These are phyloP conservation scores for Globisporangium viniferum DNA, from an alignment of 352 stramenopile species.

Conservation along the genomic window DNA sequence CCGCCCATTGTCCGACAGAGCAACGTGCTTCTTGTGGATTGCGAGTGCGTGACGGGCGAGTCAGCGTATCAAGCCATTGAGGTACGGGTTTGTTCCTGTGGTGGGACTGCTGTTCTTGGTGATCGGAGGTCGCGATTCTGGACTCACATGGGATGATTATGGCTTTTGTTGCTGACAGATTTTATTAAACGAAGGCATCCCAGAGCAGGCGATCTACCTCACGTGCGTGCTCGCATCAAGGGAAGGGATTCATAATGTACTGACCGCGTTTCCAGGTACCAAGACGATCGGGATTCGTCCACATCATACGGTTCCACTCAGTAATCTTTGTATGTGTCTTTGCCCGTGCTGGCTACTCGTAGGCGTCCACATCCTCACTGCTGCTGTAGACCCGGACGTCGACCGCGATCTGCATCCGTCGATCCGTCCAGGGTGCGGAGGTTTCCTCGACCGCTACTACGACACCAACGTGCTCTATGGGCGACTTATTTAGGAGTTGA, in stretches of 20 bases:
- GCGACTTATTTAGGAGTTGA: constrained; percentile 8
- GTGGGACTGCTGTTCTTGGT: neutral
- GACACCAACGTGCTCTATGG: neutral
- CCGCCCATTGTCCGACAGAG: neutral
- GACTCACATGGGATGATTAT: neutral
- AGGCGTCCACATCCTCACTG: constrained; percentile 4
- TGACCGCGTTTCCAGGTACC: constrained; percentile 4
- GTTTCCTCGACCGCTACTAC: constrained; percentile 13
- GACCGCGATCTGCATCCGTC: neutral
- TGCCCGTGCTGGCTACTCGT: neutral
- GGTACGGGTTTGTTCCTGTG: neutral
- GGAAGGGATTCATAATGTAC: constrained; percentile 7
- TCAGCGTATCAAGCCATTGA: constrained; percentile 14
- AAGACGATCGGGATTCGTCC: too few relatives aligned
- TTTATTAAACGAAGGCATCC: constrained; percentile 8
- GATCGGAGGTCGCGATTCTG: neutral
- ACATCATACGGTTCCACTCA: too few relatives aligned
- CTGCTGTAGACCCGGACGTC: constrained; percentile 2
- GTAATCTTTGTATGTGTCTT: too few relatives aligned
- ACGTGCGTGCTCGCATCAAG: constrained; percentile 10
- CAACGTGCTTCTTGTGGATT: constrained; percentile 15
- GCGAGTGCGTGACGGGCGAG: constrained; percentile 13
- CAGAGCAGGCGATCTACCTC: constrained; percentile 14
- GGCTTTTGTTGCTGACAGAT: neutral
- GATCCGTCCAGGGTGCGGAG: constrained; percentile 7